Percentiles rank a stretch among this genome's conserved stretches.
phyloP scores from a whole-genome alignment of 1,139 yeast species.

The Candida pseudoviswanathii region DNA sequence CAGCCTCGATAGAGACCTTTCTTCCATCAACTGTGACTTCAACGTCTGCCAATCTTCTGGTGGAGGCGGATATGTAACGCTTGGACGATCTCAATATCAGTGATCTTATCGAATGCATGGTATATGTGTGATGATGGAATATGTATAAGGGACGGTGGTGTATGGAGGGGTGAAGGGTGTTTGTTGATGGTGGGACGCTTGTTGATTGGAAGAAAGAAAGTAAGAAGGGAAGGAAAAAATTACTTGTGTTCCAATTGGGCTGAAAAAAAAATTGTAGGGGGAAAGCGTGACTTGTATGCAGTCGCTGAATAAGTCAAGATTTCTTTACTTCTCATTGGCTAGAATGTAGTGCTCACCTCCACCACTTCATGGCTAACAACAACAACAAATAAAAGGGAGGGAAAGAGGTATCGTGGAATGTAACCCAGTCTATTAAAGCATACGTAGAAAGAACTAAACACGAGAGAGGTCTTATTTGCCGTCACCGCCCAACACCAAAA shows the following conservation, averaged over 20 bases:
- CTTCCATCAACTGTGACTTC: conserved; percentile 79
- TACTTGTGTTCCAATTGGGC: conserved; percentile 5
- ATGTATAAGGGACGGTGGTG: not conserved
- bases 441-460: not conserved
- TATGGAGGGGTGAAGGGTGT: not conserved
- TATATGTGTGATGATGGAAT: not conserved
- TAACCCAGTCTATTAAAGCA: not conserved
- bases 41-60: conserved; percentile 55
- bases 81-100: conserved; percentile 28
- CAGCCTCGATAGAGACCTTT: conserved; percentile 78
- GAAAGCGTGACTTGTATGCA: conserved; percentile 8
- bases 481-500: conserved; percentile 32
- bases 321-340: conserved; percentile 15
- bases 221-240: not conserved
- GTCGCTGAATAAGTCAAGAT: conserved; percentile 16
- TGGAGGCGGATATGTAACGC: conserved; percentile 33
- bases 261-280: not conserved
- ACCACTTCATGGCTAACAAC: not conserved
- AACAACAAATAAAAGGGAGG: not conserved
- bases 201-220: not conserved
- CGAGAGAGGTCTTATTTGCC: conserved; percentile 12
- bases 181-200: not conserved
- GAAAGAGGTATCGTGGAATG: too few species aligned
- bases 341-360: not conserved
- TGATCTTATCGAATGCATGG: conserved; percentile 23